A percentile compares a stretch with the other conserved stretches of the same genome.
phyloP scores from a whole-genome alignment of 371 early-diverging fungal genomes.

The Syncephalastrum racemosum region DNA sequence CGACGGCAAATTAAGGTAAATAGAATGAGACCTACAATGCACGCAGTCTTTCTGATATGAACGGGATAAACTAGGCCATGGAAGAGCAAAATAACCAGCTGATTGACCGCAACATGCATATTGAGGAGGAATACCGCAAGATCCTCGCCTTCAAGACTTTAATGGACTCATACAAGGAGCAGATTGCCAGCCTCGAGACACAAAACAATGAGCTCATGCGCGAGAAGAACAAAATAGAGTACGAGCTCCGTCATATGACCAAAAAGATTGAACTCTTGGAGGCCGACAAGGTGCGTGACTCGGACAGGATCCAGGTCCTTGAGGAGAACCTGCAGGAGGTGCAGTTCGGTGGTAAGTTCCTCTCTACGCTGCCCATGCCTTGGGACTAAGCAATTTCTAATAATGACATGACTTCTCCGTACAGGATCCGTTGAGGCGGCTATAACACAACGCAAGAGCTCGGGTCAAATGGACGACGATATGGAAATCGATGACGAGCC shows the following conservation, averaged over 20 bases:
- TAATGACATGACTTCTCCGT: neutral
- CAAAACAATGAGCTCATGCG: constrained; percentile 66
- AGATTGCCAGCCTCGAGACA: constrained; percentile 71
- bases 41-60: neutral
- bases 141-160: constrained; percentile 74
- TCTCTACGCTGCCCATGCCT: neutral
- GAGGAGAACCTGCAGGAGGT: constrained; percentile 84
- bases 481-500: constrained; percentile 41
- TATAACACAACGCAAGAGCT: constrained; percentile 1
- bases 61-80: constrained; percentile 27
- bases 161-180: constrained; percentile 87
- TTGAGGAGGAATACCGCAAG: constrained; percentile 88
- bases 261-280: constrained; percentile 69
- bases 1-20: constrained; percentile 73
- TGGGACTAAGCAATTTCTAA: neutral
- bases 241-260: constrained; percentile 63
- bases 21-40: neutral
- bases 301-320: constrained; percentile 73
- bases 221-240: constrained; percentile 74
- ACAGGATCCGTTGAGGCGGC: neutral
- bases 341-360: constrained; percentile 63
- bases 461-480: constrained; percentile 16
- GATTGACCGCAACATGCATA: constrained; percentile 63
- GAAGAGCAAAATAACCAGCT: constrained; percentile 80
- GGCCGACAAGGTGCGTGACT: constrained; percentile 61